Base-by-base conservation (phyloP, 2,329 filamentous ascomycete genomes). In the Penicillium corylophilum region DNA sequence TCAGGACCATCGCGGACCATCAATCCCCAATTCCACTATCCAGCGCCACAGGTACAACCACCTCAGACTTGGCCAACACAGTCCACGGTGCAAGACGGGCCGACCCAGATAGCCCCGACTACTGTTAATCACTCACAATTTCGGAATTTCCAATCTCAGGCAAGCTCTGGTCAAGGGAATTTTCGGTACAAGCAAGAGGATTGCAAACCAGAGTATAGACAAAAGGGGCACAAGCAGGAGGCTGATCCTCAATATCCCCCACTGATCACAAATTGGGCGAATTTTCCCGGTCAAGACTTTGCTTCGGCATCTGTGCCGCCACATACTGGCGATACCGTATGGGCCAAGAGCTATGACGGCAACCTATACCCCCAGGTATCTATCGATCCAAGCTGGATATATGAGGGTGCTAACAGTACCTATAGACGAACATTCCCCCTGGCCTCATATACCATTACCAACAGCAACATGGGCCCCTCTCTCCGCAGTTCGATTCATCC, bases 11-110 rank as follows among this genome's bases (percentile, higher is more conserved):
- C 18, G 5, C 51, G 59, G 15, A 38, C 29, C n/a, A 28, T 43
- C 5, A 48, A 54, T 43, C 43, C 48, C 23, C 52, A 57, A 8
- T 59, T 61, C n/a, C 47, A 55, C 46, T 60, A 65, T 48, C 54
- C 55, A 40, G 46, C 51, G 7, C 50, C 31, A 22, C 44, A 53
- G 10, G 39, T 44, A 16, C 57, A 62, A 31, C 29, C 38, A 26
- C 39, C 26, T 43, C 44, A 46, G 28, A 31, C 44, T 35, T 58
- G 57, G 59, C 46, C 49, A 33, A 20, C n/a, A 22, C 56, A 52
- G 18, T 20, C 44, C 15, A 23, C 28, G 10, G 43, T 23, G 16
- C 45, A 48, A 40, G 23, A 36, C 20, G 16, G 6, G 2, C 22
- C 26, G 12, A 24, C 4, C 13, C 20, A 5, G 20, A 15, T 41